phyloP scores from a whole-genome alignment of 2,329 filamentous ascomycete genomes.

The Aspergillus sp. region DNA sequence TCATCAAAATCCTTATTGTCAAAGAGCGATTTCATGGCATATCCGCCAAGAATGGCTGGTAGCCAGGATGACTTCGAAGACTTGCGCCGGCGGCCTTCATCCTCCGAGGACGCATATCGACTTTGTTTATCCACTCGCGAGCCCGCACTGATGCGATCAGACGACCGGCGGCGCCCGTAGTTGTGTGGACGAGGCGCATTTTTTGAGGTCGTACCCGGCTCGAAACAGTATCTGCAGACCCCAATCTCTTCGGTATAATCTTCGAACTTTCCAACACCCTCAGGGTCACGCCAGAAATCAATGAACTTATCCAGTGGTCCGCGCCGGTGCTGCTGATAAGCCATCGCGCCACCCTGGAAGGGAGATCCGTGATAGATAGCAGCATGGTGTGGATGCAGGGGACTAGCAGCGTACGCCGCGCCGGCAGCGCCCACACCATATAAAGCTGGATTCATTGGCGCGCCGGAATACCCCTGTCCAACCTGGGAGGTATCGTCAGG shows the following conservation, averaged over 20 bases:
- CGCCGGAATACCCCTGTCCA: slow-evolving; percentile 13
- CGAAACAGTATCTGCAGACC: slow-evolving; percentile 65
- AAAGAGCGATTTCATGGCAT: slow-evolving; percentile 56
- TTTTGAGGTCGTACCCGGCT: slow-evolving; percentile 55
- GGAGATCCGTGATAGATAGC: slow-evolving; percentile 27
- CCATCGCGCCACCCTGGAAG: slow-evolving; percentile 40
- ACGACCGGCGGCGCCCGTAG: slow-evolving; percentile 50
- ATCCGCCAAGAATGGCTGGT: slow-evolving; percentile 55
- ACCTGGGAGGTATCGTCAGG: slow-evolving; percentile 22
- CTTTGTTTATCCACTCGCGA: slow-evolving; percentile 59
- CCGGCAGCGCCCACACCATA: slow-evolving; percentile 32
- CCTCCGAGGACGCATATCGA: slow-evolving; percentile 56
- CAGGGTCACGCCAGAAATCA: slow-evolving; percentile 63
- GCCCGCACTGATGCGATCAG: slow-evolving; percentile 44
- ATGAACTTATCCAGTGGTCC: slow-evolving; percentile 58
- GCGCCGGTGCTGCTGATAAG: slow-evolving; percentile 53
- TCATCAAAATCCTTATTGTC: slow-evolving; percentile 59
- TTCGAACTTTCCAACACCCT: slow-evolving; percentile 65
- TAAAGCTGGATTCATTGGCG: slow-evolving; percentile 14
- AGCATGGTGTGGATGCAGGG: slow-evolving; percentile 29
- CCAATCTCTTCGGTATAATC: slow-evolving; percentile 68
- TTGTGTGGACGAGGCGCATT: slow-evolving; percentile 63
- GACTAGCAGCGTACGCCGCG: slow-evolving; percentile 40
- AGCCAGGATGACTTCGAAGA: slow-evolving; percentile 54
- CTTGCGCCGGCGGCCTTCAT: slow-evolving; percentile 48